Percentiles rank a stretch among this genome's conserved stretches.
phyloP scores from a whole-genome alignment of 768 basidiomycete species.

The Boletus eberwhitei region DNA sequence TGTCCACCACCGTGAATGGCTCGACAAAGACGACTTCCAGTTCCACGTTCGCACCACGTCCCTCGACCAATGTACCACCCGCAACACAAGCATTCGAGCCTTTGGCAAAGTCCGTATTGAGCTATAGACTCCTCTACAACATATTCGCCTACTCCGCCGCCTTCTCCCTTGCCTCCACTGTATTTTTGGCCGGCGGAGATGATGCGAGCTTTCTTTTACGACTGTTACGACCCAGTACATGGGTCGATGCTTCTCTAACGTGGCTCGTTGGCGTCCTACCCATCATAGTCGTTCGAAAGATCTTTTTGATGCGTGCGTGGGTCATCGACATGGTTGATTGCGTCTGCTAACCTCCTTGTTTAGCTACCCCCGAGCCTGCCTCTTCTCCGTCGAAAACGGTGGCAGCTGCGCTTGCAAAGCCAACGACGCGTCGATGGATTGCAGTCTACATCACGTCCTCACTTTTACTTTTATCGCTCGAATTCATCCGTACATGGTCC shows the following conservation, averaged over 20 bases:
- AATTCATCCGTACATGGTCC: conserved; percentile 36
- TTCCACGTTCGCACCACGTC: conserved; percentile 36
- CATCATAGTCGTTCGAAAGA: conserved; percentile 53
- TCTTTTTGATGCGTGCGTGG: conserved; percentile 54
- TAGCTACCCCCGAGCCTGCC: conserved; percentile 47
- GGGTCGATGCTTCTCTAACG: conserved; percentile 38
- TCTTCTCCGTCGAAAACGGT: conserved; percentile 53
- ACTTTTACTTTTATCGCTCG: conserved; percentile 39
- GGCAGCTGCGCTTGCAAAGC: conserved; percentile 43
- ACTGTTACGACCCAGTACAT: conserved; percentile 42
- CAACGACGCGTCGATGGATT: conserved; percentile 44
- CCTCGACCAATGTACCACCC: conserved; percentile 54
- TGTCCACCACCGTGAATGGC: conserved; percentile 3
- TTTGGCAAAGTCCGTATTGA: conserved; percentile 57
- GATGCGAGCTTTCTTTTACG: conserved; percentile 28
- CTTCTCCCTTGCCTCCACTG: conserved; percentile 43
- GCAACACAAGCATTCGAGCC: conserved; percentile 62
- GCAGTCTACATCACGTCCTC: conserved; percentile 48
- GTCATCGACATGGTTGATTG: neutral
- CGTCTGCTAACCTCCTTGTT: neutral
- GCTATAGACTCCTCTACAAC: conserved; percentile 53
- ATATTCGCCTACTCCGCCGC: conserved; percentile 51
- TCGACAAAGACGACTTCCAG: conserved; percentile 5
- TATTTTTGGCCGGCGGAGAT: conserved; percentile 29
- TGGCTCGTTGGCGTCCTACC: conserved; percentile 60